Evolutionary conservation across 768 basidiomycete genomes (phyloP), one percentile per base, ranked within the genome.

Genomic region (Clitopilus passeckerianus): DNA sequence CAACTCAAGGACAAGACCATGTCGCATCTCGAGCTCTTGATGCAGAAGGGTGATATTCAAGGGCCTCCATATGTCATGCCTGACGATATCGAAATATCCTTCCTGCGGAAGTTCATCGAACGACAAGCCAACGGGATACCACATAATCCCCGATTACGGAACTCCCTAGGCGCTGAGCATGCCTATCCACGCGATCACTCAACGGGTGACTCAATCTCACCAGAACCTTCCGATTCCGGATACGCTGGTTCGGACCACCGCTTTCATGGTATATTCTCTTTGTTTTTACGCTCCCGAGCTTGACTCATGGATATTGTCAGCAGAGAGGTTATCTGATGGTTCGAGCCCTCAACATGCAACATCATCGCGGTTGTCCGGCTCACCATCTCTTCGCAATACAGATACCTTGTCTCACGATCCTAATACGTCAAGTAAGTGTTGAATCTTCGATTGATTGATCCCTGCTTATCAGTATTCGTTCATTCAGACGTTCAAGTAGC

Each of bases 1-100:
- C 90, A 91, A 70, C 77, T 92, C 65, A 92, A 92, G 71, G 90
- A 92, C 73, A 92, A 91, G 72, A 90, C 88, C 56, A 92, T 92
- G 90, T 89, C 89, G 53, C 89, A 92, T 73, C 79, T 92, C 50
- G 90, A 92, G 70, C 79, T 91, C 1, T 84, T 91, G 65, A 91
- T 92, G 87, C 90, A 91, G 69, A 91, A 91, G 67, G 89, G 89
- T 67, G 90, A 92, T 63, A 92, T 92, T 30, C 88, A 86, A 67
- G 90, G 90, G 16, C 90, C 90, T 2, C 89, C 90, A 22, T 91
- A 91, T 70, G 66, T 80, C 60, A 92, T 92, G 90, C 80, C 89
- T 9, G 90, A 91, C 66, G 84, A 89, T 64, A 71, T 90, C 68
- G 90, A 92, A 66, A 79, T 92, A 60, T 71, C 85, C 0, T 92